Percentiles rank a stretch among this genome's conserved stretches.
Evolutionary conservation across 2,329 filamentous ascomycete species (phyloP).

Genomic region (Hypoxylon rubiginosum): DNA sequence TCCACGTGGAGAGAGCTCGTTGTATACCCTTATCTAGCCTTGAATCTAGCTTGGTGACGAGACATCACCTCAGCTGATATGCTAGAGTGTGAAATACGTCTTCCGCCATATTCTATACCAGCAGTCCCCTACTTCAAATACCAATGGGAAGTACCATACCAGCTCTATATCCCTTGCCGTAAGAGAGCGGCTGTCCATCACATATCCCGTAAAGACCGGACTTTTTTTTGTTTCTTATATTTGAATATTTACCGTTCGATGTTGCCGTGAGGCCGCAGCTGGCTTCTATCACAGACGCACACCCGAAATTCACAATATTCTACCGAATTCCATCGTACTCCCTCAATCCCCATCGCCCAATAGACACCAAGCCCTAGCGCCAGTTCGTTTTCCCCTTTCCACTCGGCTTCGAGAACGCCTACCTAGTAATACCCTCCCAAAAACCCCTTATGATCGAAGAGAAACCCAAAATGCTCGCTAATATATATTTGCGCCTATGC

Average conservation of each 20-base stretch:
- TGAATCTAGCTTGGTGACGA: background rate
- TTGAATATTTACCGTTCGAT: constrained; percentile 11
- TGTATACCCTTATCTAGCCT: background rate
- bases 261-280: constrained; percentile 31
- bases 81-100: background rate
- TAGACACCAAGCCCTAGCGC: constrained; percentile 3
- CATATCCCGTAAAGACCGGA: constrained; percentile 1
- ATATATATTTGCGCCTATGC: constrained; percentile 42
- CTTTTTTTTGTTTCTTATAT: constrained; percentile 8
- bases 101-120: background rate
- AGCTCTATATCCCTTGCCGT: background rate
- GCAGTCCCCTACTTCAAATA: background rate
- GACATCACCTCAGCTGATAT: background rate
- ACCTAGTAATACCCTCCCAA: background rate
- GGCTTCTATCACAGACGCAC: constrained; percentile 19
- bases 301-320: background rate
- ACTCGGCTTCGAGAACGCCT: constrained; percentile 12
- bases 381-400: constrained; percentile 6
- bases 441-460: background rate
- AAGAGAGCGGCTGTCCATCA: background rate
- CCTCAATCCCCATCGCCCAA: background rate
- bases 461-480: constrained; percentile 1
- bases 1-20: background rate
- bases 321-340: background rate
- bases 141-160: background rate